Conservation (phyloP, 2,329 filamentous ascomycete species). For the Microcyclospora pomicola region DNA sequence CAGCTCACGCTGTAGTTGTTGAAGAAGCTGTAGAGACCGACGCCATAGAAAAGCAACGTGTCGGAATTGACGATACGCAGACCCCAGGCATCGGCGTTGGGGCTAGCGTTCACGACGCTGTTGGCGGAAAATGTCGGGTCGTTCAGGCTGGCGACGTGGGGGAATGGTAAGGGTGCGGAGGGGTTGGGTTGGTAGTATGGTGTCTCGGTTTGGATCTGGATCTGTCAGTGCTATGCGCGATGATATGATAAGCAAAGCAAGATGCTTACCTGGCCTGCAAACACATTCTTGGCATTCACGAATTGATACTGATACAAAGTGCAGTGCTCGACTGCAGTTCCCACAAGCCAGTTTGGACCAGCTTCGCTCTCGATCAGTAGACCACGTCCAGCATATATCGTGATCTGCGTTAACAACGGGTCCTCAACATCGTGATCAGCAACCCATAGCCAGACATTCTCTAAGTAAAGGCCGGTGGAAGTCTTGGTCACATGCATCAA, state of each 20-base stretch:
- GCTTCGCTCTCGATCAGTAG: conserved; percentile 68
- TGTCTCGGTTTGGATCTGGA: conserved; percentile 69
- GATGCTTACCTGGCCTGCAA: conserved; percentile 46
- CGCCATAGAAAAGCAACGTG: conserved; percentile 46
- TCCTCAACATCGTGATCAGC: conserved; percentile 84
- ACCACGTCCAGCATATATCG: conserved; percentile 83
- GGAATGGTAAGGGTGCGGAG: conserved; percentile 53
- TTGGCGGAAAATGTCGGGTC: conserved; percentile 58
- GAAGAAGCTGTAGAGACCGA: conserved; percentile 56
- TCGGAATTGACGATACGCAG: conserved; percentile 45
- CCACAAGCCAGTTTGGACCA: conserved; percentile 42
- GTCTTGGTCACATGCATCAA: conserved; percentile 33
- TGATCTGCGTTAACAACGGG: conserved; percentile 56
- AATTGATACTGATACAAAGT: conserved; percentile 70
- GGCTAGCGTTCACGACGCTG: conserved; percentile 8
- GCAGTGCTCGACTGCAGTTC: conserved; percentile 50
- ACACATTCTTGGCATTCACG: conserved; percentile 60
- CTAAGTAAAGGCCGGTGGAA: conserved; percentile 56
- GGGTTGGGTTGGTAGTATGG: conserved; percentile 78
- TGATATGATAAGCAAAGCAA: background rate
- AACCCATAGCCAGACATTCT: conserved; percentile 89
- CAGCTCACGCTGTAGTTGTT: conserved; percentile 42
- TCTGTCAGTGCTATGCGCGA: background rate
- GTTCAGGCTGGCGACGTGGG: conserved; percentile 39
- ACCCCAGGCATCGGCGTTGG: conserved; percentile 46